phyloP scores from a whole-genome alignment of 2,329 filamentous ascomycete genomes.

The Coniochaeta pulveracea region DNA sequence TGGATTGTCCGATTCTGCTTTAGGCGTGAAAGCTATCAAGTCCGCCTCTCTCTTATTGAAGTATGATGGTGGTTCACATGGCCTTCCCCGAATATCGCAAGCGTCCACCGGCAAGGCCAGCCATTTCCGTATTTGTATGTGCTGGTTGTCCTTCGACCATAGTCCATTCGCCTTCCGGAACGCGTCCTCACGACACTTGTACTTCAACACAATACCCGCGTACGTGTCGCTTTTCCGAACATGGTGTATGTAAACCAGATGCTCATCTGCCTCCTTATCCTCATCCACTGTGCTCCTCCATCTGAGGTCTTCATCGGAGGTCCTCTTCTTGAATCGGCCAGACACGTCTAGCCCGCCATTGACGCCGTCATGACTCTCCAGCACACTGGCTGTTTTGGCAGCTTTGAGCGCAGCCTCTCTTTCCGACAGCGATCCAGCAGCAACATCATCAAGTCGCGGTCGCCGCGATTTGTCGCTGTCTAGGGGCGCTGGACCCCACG shows the following conservation, averaged over 20 bases:
- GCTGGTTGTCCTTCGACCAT: conserved; percentile 73
- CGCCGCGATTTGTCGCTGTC: conserved; percentile 14
- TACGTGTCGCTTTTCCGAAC: conserved; percentile 78
- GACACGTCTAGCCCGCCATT: conserved; percentile 45
- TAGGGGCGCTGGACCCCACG: conserved; percentile 41
- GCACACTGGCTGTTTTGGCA: conserved; percentile 44
- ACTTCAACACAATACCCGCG: conserved; percentile 81
- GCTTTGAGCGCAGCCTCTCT: conserved; percentile 43
- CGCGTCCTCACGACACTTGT: conserved; percentile 72
- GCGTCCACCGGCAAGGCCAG: conserved; percentile 82
- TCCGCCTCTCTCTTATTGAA: conserved; percentile 31
- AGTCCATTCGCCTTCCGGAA: conserved; percentile 84
- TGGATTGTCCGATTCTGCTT: conserved; percentile 9
- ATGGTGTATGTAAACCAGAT: conserved; percentile 82
- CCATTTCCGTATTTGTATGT: conserved; percentile 68
- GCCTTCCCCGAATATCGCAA: conserved; percentile 70
- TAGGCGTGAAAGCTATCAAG: conserved; percentile 39
- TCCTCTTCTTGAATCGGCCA: conserved; percentile 52
- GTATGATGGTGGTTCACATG: conserved; percentile 42
- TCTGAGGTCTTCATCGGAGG: conserved; percentile 49
- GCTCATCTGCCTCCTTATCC: conserved; percentile 57
- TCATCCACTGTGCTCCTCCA: conserved; percentile 15
- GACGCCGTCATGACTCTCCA: conserved; percentile 50
- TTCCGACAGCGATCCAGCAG: conserved; percentile 39
- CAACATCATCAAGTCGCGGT: conserved; percentile 35